Evolutionary conservation across 2,329 filamentous ascomycete species (phyloP).

Genomic region (Alternaria sp.): DNA sequence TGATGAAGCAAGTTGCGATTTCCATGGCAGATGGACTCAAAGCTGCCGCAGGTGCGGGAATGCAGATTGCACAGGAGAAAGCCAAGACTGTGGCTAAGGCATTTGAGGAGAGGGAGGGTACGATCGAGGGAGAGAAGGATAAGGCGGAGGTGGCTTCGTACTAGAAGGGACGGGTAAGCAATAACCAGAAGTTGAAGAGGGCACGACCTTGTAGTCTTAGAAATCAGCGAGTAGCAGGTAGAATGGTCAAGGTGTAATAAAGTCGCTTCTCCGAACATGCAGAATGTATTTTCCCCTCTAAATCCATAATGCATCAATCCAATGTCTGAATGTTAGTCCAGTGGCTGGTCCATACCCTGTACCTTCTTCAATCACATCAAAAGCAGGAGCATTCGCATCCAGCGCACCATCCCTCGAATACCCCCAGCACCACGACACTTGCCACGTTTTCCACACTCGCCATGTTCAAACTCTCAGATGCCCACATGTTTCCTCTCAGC

Average conservation of each 20-base stretch:
- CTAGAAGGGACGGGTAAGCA: background rate
- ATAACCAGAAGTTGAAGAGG: background rate
- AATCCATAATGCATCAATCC: background rate
- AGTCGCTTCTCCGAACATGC: background rate
- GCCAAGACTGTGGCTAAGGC: constrained; percentile 17
- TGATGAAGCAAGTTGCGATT: constrained; percentile 42
- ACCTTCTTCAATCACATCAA: no score
- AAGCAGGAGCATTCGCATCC: background rate
- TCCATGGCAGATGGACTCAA: constrained; percentile 40
- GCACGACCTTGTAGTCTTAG: background rate
- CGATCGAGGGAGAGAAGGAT: background rate
- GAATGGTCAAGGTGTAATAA: background rate
- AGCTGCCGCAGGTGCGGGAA: constrained; percentile 32
- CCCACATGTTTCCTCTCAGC: background rate
- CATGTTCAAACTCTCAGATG: background rate
- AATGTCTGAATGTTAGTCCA: background rate
- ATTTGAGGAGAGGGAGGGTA: constrained; percentile 12
- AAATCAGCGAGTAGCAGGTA: background rate
- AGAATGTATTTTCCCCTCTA: background rate
- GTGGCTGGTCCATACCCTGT: background rate
- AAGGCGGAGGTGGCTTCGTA: constrained; percentile 1
- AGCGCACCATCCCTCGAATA: background rate
- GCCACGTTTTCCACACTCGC: background rate
- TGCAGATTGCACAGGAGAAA: constrained; percentile 32
- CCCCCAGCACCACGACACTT: background rate